These are phyloP conservation scores for Geranomyces variabilis DNA, from an alignment of 192 early-diverging fungal genomes.

Conservation along the genomic window DNA sequence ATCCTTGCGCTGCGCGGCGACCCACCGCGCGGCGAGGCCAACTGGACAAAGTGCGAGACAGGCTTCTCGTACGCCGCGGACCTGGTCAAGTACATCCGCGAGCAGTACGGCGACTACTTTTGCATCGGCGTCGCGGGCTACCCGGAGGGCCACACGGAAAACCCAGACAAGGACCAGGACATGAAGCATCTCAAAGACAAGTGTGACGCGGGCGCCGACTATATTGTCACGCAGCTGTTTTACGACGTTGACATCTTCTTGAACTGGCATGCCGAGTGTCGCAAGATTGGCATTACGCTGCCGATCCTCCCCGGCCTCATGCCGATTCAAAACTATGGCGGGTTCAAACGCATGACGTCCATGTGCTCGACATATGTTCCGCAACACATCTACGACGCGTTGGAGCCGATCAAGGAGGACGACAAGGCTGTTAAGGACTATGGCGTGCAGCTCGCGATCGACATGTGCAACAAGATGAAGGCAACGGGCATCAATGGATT, in stretches of 20 bases:
- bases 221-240: conserved; percentile 93
- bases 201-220: conserved; percentile 88
- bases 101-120: conserved; percentile 91
- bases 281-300: conserved; percentile 67
- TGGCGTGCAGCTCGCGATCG: conserved; percentile 80
- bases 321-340: conserved; percentile 92
- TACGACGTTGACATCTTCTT: conserved; percentile 89
- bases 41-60: conserved; percentile 81
- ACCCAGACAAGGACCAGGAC: conserved; percentile 73
- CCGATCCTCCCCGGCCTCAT: conserved; percentile 93
- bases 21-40: conserved; percentile 78
- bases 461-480: conserved; percentile 76
- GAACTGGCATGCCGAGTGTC: conserved; percentile 75
- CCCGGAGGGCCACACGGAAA: conserved; percentile 91
- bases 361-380: conserved; percentile 87
- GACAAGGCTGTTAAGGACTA: conserved; percentile 97
- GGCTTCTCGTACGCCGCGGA: conserved; percentile 88
- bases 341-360: conserved; percentile 91
- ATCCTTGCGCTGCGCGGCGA: conserved; percentile 96
- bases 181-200: conserved; percentile 82
- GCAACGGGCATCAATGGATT: conserved; percentile 74
- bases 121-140: conserved; percentile 94
- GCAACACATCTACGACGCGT: conserved; percentile 74
- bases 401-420: conserved; percentile 97
- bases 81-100: conserved; percentile 86